phyloP scores from a whole-genome alignment of 2,329 filamentous ascomycete genomes.

The Microdochium paspali region DNA sequence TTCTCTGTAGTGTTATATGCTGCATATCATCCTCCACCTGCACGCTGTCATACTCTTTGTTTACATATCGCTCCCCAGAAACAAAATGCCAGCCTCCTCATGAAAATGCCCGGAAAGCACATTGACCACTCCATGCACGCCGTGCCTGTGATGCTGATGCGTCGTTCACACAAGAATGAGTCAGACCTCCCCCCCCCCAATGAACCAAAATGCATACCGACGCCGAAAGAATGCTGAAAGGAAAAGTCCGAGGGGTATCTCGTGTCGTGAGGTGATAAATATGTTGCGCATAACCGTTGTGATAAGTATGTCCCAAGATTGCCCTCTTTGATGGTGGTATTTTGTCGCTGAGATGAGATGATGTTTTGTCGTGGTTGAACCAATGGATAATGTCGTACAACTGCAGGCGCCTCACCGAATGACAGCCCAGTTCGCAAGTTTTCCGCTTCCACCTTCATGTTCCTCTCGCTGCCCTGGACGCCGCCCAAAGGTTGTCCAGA shows the following conservation, averaged over 20 bases:
- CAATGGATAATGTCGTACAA: neutral
- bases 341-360: neutral
- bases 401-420: constrained; percentile 51
- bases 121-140: neutral
- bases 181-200: neutral
- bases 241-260: neutral
- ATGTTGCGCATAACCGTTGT: neutral
- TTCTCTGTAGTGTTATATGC: neutral
- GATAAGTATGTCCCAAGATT: neutral
- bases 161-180: neutral
- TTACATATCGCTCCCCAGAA: neutral
- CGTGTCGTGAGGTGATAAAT: neutral
- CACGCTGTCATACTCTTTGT: neutral
- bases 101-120: neutral
- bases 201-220: neutral
- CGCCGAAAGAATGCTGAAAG: neutral
- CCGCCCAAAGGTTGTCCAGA: constrained; percentile 93
- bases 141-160: neutral
- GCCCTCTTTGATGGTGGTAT: neutral
- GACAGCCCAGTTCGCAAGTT: constrained; percentile 70
- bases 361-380: constrained; percentile 1
- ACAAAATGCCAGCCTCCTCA: neutral
- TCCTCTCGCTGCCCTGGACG: constrained; percentile 65
- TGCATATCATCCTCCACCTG: neutral
- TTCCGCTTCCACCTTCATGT: constrained; percentile 48